These are phyloP conservation scores for Prunus armeniaca DNA, from an alignment of 306 rosid species.

Conservation along the genomic window DNA sequence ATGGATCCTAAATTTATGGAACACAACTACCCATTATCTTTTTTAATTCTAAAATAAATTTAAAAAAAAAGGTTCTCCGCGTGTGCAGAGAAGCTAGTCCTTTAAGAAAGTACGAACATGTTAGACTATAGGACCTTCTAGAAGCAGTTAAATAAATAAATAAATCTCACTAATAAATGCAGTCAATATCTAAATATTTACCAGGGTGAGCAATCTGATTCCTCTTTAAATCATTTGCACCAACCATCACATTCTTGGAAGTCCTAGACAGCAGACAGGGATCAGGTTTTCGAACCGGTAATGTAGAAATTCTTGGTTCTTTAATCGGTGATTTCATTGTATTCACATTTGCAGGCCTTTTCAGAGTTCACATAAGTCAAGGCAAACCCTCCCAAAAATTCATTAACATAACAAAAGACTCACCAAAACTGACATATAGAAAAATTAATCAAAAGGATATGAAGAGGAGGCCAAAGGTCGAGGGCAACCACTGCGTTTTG, in stretches of 20 bases:
- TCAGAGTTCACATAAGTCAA: conserved; percentile 58
- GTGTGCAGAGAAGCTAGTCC: too few relatives aligned
- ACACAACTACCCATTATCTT: too few relatives aligned
- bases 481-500: conserved; percentile 68
- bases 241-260: conserved; percentile 33
- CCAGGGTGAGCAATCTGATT: conserved; percentile 55
- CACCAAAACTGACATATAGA: neutral
- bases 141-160: neutral
- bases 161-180: neutral
- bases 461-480: conserved; percentile 57
- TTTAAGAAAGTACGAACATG: neutral
- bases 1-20: too few relatives aligned
- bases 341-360: conserved; percentile 45
- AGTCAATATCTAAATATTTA: neutral
- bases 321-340: conserved; percentile 38
- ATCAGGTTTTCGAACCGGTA: conserved; percentile 48
- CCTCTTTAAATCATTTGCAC: conserved; percentile 41
- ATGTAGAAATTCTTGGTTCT: conserved; percentile 44
- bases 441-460: conserved; percentile 58
- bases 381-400: conserved; percentile 32
- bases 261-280: conserved; percentile 28
- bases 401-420: conserved; percentile 17
- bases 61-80: too few relatives aligned
- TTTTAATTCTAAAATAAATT: too few relatives aligned
- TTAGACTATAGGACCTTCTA: neutral